phyloP scores from a whole-genome alignment of 1,284 basidiomycete genomes.

The Rhodotorula sp. region DNA sequence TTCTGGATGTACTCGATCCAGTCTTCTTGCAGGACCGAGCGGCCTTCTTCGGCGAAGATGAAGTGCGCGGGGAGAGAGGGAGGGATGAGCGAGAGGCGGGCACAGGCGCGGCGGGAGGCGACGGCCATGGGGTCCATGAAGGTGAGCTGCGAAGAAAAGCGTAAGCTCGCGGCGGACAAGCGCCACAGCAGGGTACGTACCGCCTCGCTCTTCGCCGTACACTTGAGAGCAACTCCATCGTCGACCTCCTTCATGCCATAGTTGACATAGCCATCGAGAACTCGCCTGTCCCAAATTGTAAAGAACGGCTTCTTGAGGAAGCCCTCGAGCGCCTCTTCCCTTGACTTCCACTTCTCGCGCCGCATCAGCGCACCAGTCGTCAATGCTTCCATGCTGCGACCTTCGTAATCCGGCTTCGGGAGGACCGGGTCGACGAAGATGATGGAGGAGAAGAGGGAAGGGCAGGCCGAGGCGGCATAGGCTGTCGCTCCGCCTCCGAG shows the following conservation, averaged over 20 bases:
- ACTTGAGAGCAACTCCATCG: constrained; percentile 23
- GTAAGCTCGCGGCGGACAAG: too few relatives aligned
- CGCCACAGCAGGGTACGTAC: constrained; percentile 16
- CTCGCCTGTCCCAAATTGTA: constrained; percentile 66
- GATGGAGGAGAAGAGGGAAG: constrained; percentile 68
- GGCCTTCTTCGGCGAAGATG: constrained; percentile 37
- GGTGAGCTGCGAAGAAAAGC: constrained; percentile 31
- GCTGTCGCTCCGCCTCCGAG: constrained; percentile 63
- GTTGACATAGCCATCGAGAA: constrained; percentile 65
- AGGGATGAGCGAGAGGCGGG: constrained; percentile 33
- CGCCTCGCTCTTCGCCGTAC: constrained; percentile 29
- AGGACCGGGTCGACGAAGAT: constrained; percentile 80
- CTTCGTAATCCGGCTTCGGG: constrained; percentile 42
- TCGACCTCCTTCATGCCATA: constrained; percentile 23
- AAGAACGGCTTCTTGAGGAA: constrained; percentile 68
- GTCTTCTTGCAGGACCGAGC: constrained; percentile 37
- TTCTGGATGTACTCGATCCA: constrained; percentile 16
- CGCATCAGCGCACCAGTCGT: constrained; percentile 37
- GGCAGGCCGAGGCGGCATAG: constrained; percentile 54
- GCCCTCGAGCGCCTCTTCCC: constrained; percentile 61
- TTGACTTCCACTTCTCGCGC: constrained; percentile 46
- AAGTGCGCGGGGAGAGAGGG: constrained; percentile 37
- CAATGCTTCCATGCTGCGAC: constrained; percentile 43
- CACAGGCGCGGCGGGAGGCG: constrained; percentile 35
- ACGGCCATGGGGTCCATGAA: constrained; percentile 39